phyloP scores from a whole-genome alignment of 2,329 filamentous ascomycete species.

The Podosphaera aphanis region DNA sequence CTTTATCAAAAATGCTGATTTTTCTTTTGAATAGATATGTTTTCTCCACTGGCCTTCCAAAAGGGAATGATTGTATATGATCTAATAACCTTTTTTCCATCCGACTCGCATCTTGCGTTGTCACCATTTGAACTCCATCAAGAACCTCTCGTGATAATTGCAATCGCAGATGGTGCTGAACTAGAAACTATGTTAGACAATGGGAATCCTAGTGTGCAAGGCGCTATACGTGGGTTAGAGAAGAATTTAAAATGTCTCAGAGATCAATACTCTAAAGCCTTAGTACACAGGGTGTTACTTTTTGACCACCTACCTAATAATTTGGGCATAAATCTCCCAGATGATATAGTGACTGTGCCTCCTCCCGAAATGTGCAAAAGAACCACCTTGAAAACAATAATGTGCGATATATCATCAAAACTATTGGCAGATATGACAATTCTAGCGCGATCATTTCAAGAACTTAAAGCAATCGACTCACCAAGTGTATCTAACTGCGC shows the following conservation, averaged over 20 bases:
- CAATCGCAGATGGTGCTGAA: conserved; percentile 61
- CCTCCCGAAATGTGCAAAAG: conserved; percentile 41
- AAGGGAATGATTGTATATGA: conserved; percentile 74
- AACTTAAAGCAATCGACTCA: conserved; percentile 52
- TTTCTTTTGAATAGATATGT: conserved; percentile 38
- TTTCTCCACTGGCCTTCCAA: conserved; percentile 74
- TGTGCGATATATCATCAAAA: conserved; percentile 56
- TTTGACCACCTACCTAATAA: conserved; percentile 43
- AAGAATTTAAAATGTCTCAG: conserved; percentile 48
- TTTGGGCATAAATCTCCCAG: conserved; percentile 29
- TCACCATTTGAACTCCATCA: conserved; percentile 80
- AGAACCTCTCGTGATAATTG: conserved; percentile 63
- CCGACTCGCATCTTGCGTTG: conserved; percentile 55
- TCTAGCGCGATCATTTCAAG: conserved; percentile 49
- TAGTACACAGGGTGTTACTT: conserved; percentile 56
- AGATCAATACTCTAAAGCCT: conserved; percentile 49
- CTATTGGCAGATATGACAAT: conserved; percentile 54
- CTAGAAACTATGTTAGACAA: conserved; percentile 24
- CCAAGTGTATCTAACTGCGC: conserved; percentile 25
- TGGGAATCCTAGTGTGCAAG: conserved; percentile 23
- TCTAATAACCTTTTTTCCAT: conserved; percentile 55
- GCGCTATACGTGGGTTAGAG: conserved; percentile 33
- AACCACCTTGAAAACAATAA: conserved; percentile 60
- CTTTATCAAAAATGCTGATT: conserved; percentile 1
- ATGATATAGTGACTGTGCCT: conserved; percentile 50